Evolutionary conservation across 768 basidiomycete species (phyloP), one percentile per base, ranked within the genome.

Genomic region (Macrolepiota dolichaula): DNA sequence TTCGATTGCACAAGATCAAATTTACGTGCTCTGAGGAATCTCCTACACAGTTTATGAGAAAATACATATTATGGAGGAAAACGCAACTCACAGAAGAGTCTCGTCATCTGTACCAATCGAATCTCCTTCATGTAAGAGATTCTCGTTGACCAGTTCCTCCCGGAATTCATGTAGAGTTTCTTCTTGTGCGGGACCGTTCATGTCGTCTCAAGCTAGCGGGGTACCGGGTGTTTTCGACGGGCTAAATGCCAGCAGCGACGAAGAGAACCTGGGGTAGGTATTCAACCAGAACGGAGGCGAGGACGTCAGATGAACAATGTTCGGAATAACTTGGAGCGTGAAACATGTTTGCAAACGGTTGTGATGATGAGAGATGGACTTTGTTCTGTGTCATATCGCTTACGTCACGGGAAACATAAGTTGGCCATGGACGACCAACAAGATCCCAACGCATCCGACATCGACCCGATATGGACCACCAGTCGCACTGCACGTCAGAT

Each of bases 401-500:
- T 62, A 57, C 51, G 58, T 42, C 57, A 61, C 44, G 49, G 38
- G 22, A 57, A 55, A 55, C 56, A 74, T 13, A 44, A 9, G 7
- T 44, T 57, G 68, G 51, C 66, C 69, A 64, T 66, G 29, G 62
- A 69, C 58, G 75, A 77, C 56, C 71, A 67, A 60, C 76, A 76
- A 32, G 17, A 9, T 27, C 51, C 67, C 40, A 74, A 76, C 58
- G 67, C 67, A 11, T 66, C 66, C n/a, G 84, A 86, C 36, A 81
- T 88, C 50, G 89, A 93, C 75, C 86, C 89, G 6, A 88, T 92
- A 60, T 93, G 90, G 89, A 83, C 82, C 3, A 88, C 88, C 24
- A 92, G 90, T 65, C 82, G 88, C 22, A 92, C 91, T 36, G 88
- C 90, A 36, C 80, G 88, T 59, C 91, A 92, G 70, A 92, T 92